Evolutionary conservation across 768 basidiomycete species (phyloP).

Genomic region (Lactarius vividus): DNA sequence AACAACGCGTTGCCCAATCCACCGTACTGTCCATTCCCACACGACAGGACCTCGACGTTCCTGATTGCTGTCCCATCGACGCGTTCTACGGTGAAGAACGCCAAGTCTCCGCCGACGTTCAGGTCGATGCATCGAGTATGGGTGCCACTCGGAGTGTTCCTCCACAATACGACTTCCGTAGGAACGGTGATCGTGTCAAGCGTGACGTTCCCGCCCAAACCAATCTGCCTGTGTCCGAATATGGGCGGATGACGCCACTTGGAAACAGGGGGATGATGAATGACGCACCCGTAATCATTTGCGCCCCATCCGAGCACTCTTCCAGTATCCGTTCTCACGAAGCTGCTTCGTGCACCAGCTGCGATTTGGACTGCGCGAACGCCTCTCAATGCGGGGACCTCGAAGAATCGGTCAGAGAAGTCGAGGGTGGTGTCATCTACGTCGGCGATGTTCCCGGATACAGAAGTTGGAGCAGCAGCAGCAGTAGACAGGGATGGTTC

Average conservation of each 20-base stretch:
- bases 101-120: conserved; percentile 71
- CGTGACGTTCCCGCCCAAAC: conserved; percentile 61
- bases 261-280: neutral
- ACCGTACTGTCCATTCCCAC: conserved; percentile 83
- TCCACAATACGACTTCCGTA: conserved; percentile 78
- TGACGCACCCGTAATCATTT: conserved; percentile 73
- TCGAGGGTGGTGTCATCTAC: conserved; percentile 46
- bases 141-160: conserved; percentile 48
- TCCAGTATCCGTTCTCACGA: conserved; percentile 64
- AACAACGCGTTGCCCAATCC: conserved; percentile 66
- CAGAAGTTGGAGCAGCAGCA: conserved; percentile 34
- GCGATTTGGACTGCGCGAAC: conserved; percentile 66
- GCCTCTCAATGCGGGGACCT: conserved; percentile 69
- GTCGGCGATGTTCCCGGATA: conserved; percentile 12
- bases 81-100: conserved; percentile 73
- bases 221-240: conserved; percentile 61
- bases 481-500: conserved; percentile 36
- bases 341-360: conserved; percentile 70
- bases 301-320: conserved; percentile 87
- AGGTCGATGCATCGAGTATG: conserved; percentile 62
- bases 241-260: neutral
- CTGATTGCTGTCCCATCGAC: conserved; percentile 35
- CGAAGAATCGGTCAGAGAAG: conserved; percentile 69
- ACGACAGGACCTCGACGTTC: conserved; percentile 61
- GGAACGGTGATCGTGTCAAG: conserved; percentile 74